phyloP scores from a whole-genome alignment of 2,329 filamentous ascomycete species.

The Ceratocystis diversiconidia region DNA sequence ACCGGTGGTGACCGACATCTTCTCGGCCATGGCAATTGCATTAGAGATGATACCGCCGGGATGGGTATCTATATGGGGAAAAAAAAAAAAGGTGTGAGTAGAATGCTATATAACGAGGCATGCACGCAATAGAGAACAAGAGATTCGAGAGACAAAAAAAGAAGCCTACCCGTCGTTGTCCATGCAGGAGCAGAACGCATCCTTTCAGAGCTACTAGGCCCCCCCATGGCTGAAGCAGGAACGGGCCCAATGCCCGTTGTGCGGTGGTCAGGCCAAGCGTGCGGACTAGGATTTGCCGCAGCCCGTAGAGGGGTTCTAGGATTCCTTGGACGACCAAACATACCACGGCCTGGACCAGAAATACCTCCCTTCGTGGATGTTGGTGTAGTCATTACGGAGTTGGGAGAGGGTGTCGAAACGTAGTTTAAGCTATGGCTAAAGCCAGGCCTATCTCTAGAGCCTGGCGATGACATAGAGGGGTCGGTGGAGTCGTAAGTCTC shows the following conservation, averaged over 20 bases:
- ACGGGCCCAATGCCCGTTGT: constrained; percentile 16
- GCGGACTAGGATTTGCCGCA: constrained; percentile 23
- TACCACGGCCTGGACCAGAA: constrained; percentile 71
- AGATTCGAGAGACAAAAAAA: background rate
- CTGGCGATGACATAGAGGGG: background rate
- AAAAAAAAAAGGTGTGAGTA: background rate
- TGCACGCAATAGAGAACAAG: background rate
- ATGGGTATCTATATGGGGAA: constrained; percentile 20
- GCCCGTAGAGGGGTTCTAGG: constrained; percentile 49
- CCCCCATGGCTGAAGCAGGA: constrained; percentile 13
- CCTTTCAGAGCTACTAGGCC: constrained; percentile 34
- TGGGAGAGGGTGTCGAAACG: background rate
- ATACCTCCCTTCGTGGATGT: constrained; percentile 41
- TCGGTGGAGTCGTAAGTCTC: background rate
- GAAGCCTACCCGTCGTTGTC: constrained; percentile 3
- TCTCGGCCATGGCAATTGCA: constrained; percentile 79
- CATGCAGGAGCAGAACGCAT: background rate
- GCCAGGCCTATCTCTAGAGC: background rate
- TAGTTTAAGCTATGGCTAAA: background rate
- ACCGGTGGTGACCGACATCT: constrained; percentile 46
- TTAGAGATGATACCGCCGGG: constrained; percentile 78
- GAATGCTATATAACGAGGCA: constrained; percentile 17
- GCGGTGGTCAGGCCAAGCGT: constrained; percentile 14
- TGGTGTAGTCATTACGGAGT: background rate
- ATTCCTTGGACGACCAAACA: constrained; percentile 55